These are phyloP conservation scores for Hypoxylon sp. DNA, from an alignment of 2,329 filamentous ascomycete genomes.

Conservation along the genomic window DNA sequence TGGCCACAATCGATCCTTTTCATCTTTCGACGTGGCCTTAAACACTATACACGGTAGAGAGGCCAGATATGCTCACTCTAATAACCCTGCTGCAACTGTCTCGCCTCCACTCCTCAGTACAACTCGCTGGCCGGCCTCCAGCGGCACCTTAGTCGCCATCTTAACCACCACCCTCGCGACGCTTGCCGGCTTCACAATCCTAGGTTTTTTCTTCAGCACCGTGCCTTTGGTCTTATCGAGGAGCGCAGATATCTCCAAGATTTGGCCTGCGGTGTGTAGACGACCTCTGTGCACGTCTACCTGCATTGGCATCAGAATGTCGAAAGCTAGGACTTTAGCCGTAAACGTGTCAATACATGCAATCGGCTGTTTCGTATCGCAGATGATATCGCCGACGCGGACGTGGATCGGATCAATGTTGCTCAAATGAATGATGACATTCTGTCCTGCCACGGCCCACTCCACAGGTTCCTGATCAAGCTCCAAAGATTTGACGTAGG, in stretches of 20 bases:
- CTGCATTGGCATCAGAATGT: slow-evolving; percentile 88
- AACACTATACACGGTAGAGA: not conserved
- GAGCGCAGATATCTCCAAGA: slow-evolving; percentile 78
- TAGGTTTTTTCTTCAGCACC: slow-evolving; percentile 85
- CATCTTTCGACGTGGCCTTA: not conserved
- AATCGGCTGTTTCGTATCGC: slow-evolving; percentile 76
- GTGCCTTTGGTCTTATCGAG: slow-evolving; percentile 85
- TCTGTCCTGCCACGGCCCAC: slow-evolving; percentile 95
- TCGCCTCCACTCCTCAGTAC: slow-evolving; percentile 85
- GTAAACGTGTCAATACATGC: slow-evolving; percentile 80
- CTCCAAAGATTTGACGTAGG: slow-evolving; percentile 85
- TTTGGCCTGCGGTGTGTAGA: slow-evolving; percentile 81
- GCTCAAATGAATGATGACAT: slow-evolving; percentile 84
- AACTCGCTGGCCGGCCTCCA: slow-evolving; percentile 85
- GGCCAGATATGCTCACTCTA: slow-evolving; percentile 70
- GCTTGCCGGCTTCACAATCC: slow-evolving; percentile 83
- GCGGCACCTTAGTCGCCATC: slow-evolving; percentile 79
- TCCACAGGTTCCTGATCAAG: slow-evolving; percentile 80
- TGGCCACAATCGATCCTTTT: not conserved
- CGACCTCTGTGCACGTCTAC: slow-evolving; percentile 91
- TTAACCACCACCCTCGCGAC: slow-evolving; percentile 85
- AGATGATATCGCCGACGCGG: slow-evolving; percentile 88
- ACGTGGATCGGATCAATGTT: slow-evolving; percentile 90
- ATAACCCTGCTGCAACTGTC: slow-evolving; percentile 88
- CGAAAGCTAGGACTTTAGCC: slow-evolving; percentile 89